Conservation (phyloP, 208 protist species). For the Acanthamoeba culbertsoni region DNA sequence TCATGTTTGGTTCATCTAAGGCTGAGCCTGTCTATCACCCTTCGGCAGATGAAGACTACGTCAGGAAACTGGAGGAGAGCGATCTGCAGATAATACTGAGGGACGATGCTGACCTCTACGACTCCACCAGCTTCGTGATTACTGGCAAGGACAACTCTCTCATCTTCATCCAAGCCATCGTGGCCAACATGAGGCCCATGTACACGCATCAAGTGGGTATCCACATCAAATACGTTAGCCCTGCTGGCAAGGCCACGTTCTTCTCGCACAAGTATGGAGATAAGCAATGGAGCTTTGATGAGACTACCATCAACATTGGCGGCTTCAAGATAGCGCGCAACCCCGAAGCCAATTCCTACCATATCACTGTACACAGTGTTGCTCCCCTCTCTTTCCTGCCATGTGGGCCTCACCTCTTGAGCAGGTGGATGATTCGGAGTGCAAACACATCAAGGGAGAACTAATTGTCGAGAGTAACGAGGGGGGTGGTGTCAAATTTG, state of each 20-base stretch:
- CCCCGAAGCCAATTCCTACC: not conserved
- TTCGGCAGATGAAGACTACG: not conserved
- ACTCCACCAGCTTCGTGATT: slow-evolving; percentile 55
- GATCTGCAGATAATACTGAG: slow-evolving; percentile 23
- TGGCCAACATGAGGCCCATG: slow-evolving; percentile 59
- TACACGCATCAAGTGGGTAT: slow-evolving; percentile 54
- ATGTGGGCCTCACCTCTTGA: not conserved
- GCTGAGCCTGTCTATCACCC: not conserved
- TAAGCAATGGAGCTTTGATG: not conserved
- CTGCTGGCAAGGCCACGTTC: slow-evolving; percentile 21
- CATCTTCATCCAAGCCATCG: slow-evolving; percentile 42
- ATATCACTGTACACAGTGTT: not conserved
- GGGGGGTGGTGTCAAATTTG: slow-evolving; percentile 35
- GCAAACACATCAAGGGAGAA: slow-evolving; percentile 52
- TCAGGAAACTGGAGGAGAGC: not conserved
- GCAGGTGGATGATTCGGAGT: slow-evolving; percentile 28
- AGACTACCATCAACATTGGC: not conserved
- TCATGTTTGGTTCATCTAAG: slow-evolving; percentile 20
- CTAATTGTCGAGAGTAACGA: slow-evolving; percentile 12
- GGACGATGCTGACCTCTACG: slow-evolving; percentile 23
- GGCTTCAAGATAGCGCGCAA: slow-evolving; percentile 49
- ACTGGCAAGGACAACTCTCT: slow-evolving; percentile 47
- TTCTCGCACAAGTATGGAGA: slow-evolving; percentile 51
- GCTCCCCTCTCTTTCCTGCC: not conserved
- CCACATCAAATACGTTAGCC: slow-evolving; percentile 57